Base-by-base conservation (phyloP, 208 protist species). In the Trypanosoma boissoni region DNA sequence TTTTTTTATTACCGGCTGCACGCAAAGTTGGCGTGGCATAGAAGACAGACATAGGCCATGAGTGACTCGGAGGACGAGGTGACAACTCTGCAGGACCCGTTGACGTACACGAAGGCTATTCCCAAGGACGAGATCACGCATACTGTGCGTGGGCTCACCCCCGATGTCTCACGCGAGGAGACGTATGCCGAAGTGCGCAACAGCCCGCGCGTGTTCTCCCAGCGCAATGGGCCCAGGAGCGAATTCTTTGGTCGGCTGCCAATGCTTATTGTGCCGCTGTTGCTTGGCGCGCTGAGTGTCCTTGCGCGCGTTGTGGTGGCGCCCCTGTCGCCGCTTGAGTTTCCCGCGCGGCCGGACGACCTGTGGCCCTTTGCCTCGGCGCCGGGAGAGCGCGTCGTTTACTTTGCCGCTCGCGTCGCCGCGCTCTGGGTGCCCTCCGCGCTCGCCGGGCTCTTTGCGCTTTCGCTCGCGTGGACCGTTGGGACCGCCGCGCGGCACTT, bases 81-180 rank as follows among this genome's bases (percentile, higher is more conserved):
- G n/a, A 57, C 62, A 1, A 77, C 91, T 1, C 68, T 91, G 24
- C 71, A 88, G 34, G 86, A 84, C 64, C 71, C 83, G 8, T 70
- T 61, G 12, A 69, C 68, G 21, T 95, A 91, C 63, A 68, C 73
- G 2, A 53, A 64, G 20, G 20, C 51, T 7, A 59, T 81, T 41
- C 68, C 42, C 8, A 95, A 95, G 32, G 72, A 72, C 14, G 23
- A 37, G 2, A 61, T 54, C 8, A 82, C 85, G 14, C 66, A 54
- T 14, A 91, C 83, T 82, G 88, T 95, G 50, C 74, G 74, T n/a
- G 88, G 88, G 1, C 62, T 95, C 28, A 67, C 68, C 3, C 79
- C 69, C 10, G 71, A 83, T 32, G 75, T 78, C 34, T 67, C 74
- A 27, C n/a, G n/a, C n/a, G 61, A 76, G 39, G 21, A 66, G 6